Base-by-base conservation (phyloP, 495 filamentous ascomycete species). In the Gamarada debralockiae region DNA sequence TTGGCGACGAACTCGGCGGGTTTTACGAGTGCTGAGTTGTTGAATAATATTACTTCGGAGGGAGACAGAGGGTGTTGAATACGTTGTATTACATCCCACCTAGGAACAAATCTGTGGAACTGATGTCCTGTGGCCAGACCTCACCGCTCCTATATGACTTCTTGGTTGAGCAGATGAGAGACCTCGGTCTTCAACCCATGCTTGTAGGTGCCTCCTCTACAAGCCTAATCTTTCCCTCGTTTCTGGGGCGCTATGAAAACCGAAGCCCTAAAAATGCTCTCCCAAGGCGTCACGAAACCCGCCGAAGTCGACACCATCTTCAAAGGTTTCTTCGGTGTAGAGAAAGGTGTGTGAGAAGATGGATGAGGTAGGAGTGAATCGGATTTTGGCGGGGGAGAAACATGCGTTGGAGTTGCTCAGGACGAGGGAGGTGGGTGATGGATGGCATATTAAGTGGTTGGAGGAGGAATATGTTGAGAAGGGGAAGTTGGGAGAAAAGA, bases 161-260 rank as follows among this genome's bases (percentile, higher is more conserved):
- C 24, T 33, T 82, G 59, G 64, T 61, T 1, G 55, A 65, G 20
- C 57, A 70, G 44, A 67, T 75, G 64, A 58, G 54, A 10, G 70
- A 74, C 25, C 70, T 73, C 34, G 80, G 74, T 1, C 57, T 73
- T 17, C 48, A 48, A 14, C 75, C 77, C 49, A 25, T 69, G 59
- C 59, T 62, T 50, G 56, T 76, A 4, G 63, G 68, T 38, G 63
- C 63, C 40, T 75, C 82, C 50, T 75, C 72, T 4, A 79, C 78
- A 9, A 78, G 79, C 54, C 78, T 81, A 58, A 70, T 83, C 17
- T 75, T 79, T 61, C 81, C 81, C 52, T n/a, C 74, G 80, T 0
- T 65, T 83, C 24, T 83, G 79, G 80, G 79, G 78, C 0, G 76
- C 78, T 3, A 66, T 80, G 49, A 80, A 82, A 58, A 69, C 76